phyloP scores from a whole-genome alignment of 2,329 filamentous ascomycete genomes.

The Aureobasidium subglaciale region DNA sequence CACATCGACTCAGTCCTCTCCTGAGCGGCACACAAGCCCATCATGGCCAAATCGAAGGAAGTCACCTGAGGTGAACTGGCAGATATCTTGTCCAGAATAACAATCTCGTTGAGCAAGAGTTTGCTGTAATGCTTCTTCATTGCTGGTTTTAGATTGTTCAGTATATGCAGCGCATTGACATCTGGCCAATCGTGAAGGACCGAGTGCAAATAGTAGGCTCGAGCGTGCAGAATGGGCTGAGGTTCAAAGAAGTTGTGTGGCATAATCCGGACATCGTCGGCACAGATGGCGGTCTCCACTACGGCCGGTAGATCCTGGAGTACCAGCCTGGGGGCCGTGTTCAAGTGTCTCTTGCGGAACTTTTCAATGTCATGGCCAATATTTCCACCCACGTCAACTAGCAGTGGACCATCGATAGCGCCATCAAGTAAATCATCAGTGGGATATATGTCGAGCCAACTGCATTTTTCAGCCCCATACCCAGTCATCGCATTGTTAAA shows the following conservation, averaged over 20 bases:
- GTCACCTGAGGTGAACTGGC: background rate
- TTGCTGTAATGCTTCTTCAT: conserved; percentile 10
- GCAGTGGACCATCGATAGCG: background rate
- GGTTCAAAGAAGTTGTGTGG: conserved; percentile 27
- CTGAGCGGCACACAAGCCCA: conserved; percentile 27
- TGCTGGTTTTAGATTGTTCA: background rate
- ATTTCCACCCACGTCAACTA: conserved; percentile 14
- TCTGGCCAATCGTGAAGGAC: conserved; percentile 17
- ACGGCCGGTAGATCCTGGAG: conserved; percentile 19
- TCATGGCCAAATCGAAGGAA: conserved; percentile 33
- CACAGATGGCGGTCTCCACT: conserved; percentile 12
- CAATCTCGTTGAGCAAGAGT: conserved; percentile 12
- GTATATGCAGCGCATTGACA: background rate
- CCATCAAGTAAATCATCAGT: background rate
- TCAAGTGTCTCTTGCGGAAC: background rate
- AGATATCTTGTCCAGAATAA: background rate
- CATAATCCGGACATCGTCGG: conserved; percentile 16
- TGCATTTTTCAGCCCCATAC: background rate
- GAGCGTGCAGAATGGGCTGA: conserved; percentile 22
- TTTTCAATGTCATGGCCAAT: conserved; percentile 5
- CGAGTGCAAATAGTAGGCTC: conserved; percentile 12
- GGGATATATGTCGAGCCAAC: background rate
- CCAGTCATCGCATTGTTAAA: background rate
- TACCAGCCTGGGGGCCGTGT: conserved; percentile 12
- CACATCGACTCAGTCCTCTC: conserved; percentile 35